phyloP scores from a whole-genome alignment of 306 rosid species.

The Dalbergia cultrata region DNA sequence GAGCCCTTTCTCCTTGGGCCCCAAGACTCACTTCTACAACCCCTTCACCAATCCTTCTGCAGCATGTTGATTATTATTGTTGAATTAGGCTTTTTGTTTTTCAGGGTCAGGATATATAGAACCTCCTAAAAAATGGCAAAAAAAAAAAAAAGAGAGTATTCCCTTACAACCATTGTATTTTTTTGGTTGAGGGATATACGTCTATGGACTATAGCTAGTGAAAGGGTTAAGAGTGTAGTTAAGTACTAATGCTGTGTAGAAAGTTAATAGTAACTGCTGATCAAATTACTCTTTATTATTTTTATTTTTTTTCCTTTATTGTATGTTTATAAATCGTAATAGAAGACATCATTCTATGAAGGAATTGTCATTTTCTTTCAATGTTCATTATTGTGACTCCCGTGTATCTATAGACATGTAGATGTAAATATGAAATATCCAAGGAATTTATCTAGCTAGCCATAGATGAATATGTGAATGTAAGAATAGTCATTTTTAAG shows the following conservation, averaged over 20 bases:
- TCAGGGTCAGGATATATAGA: background rate
- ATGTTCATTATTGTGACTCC: background rate
- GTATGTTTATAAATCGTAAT: constrained; percentile 59
- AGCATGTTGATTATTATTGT: constrained; percentile 69
- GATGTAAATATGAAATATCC: background rate
- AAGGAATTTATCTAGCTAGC: too few species aligned
- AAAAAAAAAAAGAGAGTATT: background rate
- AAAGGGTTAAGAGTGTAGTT: constrained; percentile 66
- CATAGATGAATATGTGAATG: background rate
- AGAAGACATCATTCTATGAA: constrained; percentile 58
- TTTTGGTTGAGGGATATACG: constrained; percentile 69
- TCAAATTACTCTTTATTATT: constrained; percentile 39
- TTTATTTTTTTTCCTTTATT: constrained; percentile 28
- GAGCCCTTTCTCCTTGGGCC: constrained; percentile 71
- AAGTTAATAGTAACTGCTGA: constrained; percentile 56
- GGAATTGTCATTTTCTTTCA: constrained; percentile 52
- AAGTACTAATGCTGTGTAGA: constrained; percentile 58
- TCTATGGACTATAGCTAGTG: constrained; percentile 35
- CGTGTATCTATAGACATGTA: background rate
- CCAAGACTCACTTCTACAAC: constrained; percentile 83
- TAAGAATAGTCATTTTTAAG: background rate
- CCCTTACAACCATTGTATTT: constrained; percentile 66
- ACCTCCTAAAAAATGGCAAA: background rate
- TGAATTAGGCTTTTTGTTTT: constrained; percentile 16
- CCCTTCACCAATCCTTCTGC: constrained; percentile 91